Percentiles rank a stretch among this genome's conserved stretches.
phyloP scores from a whole-genome alignment of 177 flowering plant species.

The Telopea speciosissima region DNA sequence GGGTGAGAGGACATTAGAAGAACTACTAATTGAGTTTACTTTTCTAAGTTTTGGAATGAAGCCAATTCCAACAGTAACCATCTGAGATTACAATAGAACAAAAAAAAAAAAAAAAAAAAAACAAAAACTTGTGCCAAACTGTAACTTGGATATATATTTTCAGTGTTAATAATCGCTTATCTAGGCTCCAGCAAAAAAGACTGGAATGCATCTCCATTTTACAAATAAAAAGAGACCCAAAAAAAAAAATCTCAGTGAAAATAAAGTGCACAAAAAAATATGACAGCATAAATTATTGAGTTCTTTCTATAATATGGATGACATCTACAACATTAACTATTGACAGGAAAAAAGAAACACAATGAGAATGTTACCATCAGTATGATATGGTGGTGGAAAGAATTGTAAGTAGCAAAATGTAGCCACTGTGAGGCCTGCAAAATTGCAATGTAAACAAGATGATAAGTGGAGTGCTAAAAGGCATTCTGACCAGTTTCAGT shows the following conservation, averaged over 20 bases:
- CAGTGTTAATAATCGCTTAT: background rate
- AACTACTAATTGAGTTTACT: background rate
- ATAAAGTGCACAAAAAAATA: background rate
- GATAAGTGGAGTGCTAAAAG: background rate
- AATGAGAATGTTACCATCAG: constrained; percentile 34
- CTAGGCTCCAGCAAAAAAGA: background rate
- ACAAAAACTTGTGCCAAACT: background rate
- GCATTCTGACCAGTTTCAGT: background rate
- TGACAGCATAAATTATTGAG: background rate
- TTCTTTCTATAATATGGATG: too few relatives aligned
- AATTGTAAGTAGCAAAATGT: constrained; percentile 66
- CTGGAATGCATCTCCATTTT: background rate
- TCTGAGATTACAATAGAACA: too few relatives aligned
- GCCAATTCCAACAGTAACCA: too few relatives aligned
- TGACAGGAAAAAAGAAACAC: background rate
- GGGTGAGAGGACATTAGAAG: background rate
- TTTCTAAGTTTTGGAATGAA: too few relatives aligned
- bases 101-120: too few relatives aligned
- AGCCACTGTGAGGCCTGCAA: constrained; percentile 53
- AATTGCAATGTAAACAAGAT: background rate
- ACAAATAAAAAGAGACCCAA: background rate
- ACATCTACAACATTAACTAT: too few relatives aligned
- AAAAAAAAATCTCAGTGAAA: background rate
- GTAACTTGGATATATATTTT: background rate
- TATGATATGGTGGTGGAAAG: constrained; percentile 62